Base-by-base conservation (phyloP, 306 rosid genomes). In the Citrullus mucosospermus region DNA sequence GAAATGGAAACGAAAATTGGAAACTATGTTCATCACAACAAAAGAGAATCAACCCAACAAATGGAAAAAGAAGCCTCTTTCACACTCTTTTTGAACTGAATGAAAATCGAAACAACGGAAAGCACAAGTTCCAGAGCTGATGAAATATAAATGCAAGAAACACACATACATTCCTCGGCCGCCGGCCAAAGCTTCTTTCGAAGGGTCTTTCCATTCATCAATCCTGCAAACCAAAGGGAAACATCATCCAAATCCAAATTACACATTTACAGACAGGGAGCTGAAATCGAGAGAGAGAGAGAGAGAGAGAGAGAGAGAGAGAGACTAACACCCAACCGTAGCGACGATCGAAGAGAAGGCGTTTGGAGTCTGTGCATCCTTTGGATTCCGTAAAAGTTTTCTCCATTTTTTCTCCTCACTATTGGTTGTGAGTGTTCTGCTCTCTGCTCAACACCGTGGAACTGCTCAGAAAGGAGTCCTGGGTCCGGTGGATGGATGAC, bases 281-380 rank as follows among this genome's bases (percentile, higher is more conserved):
- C 68, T 17, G 79, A 60, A 17, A 39, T 53, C 63, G 82, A 78
- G 81, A 60, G 55, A 76, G 81, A 60, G 80, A 69, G 74, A 60
- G 80, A 69, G 74, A 57, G 74, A 82, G 1, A 44, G 63, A 81
- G 84, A 72, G 80, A 60, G 74, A 57, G 74, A 82, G 1, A 44
- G 63, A 81, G 84, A 72, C 84, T 85, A 85, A 90, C 98, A 92
- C 93, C 97, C 95, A 94, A 80, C 98, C 98, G 83, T 92, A 94
- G 85, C 97, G 98, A 20, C 95, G 94, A 78, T 94, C 97, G 84
- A 92, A 92, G 25, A 92, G 79, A 81, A 94, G 96, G 54, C 85
- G 88, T 78, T 85, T 51, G 12, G 50, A 44, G 50, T 44, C 4
- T 44, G 50, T 44, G 50, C 50, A 44, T 44, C 10, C 2, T 44